Evolutionary conservation across 2,329 filamentous ascomycete species (phyloP), one percentile per base, ranked within the genome.

Genomic region (Fusarium decemcellulare): DNA sequence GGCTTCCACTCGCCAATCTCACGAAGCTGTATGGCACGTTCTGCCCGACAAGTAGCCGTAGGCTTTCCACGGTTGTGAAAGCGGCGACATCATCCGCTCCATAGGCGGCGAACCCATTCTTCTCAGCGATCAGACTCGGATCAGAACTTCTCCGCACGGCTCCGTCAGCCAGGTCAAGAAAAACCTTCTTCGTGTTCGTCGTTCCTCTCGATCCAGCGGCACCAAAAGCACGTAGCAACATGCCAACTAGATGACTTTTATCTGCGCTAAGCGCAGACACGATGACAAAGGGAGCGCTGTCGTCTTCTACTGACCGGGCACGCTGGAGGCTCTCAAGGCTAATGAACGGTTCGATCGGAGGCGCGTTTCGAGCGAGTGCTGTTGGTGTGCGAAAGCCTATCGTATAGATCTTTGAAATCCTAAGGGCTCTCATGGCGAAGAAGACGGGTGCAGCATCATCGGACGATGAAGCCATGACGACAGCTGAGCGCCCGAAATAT

Each of bases 21-120:
- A 96, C 93, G 82, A 97, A 97, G 80, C 93, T 94, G 80, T 94
- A 95, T 7, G 92, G 92, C 60, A 96, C 93, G 77, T 96, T 96
- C 81, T 96, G 93, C 10, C 93, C 93, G 11, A 95, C 92, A 27
- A 97, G 84, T 63, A 95, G 79, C 70, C 93, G 85, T 59, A 96
- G 81, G 51, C 91, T 95, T 81, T 96, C 92, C 6, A 95, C 93
- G 3, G 92, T 95, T 23, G 92, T 95, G 82, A 94, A 96, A 0
- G 93, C 93, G 60, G 91, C 91, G 34, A 94, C 92, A 78, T 97
- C 93, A 27, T 91, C 92, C 16, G 91, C 88, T 2, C 92, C 92
- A 76, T 95, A 96, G 8, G 92, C 90, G 27, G 90, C 91, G 85
- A 94, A 97, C 0, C 93, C 93, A 59, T 89, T 90, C 74, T 90